These are phyloP conservation scores for Penicillium pulvis DNA, from an alignment of 495 filamentous ascomycete species.

Conservation along the genomic window DNA sequence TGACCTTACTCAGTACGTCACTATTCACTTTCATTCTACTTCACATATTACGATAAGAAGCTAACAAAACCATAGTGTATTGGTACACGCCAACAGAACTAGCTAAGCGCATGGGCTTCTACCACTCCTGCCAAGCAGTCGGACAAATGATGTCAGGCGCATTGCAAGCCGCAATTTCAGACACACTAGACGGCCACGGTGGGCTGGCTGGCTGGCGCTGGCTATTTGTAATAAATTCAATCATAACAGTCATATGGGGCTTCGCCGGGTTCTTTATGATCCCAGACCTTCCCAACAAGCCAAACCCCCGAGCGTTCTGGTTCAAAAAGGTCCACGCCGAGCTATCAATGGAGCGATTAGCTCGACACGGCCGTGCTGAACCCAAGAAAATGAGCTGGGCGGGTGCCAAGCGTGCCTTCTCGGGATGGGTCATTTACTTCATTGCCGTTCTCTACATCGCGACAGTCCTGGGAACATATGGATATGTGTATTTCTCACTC, in stretches of 20 bases:
- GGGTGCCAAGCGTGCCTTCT: slow-evolving; percentile 31
- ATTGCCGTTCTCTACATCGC: slow-evolving; percentile 32
- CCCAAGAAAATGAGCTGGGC: slow-evolving; percentile 35
- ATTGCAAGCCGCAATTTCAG: slow-evolving; percentile 36
- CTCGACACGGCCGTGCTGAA: slow-evolving; percentile 34
- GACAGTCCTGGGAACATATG: slow-evolving; percentile 34
- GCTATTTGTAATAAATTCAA: slow-evolving; percentile 58
- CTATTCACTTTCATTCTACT: neutral
- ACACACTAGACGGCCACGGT: slow-evolving; percentile 53
- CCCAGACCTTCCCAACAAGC: slow-evolving; percentile 44
- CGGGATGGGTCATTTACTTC: slow-evolving; percentile 36
- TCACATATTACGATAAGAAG: neutral
- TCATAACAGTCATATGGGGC: slow-evolving; percentile 58
- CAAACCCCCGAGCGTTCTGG: slow-evolving; percentile 37
- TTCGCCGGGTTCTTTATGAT: slow-evolving; percentile 62
- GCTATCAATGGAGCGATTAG: slow-evolving; percentile 31
- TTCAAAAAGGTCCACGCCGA: slow-evolving; percentile 32
- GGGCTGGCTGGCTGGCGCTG: slow-evolving; percentile 69
- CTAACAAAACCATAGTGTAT: slow-evolving; percentile 26
- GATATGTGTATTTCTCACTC: slow-evolving; percentile 34
- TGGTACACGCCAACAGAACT: slow-evolving; percentile 43
- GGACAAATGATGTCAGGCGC: slow-evolving; percentile 39
- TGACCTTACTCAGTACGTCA: slow-evolving; percentile 33
- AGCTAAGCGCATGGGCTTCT: slow-evolving; percentile 51
- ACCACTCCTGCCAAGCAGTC: slow-evolving; percentile 39